Base-by-base conservation (phyloP, 257 asterid genomes). In the Lantana camara region DNA sequence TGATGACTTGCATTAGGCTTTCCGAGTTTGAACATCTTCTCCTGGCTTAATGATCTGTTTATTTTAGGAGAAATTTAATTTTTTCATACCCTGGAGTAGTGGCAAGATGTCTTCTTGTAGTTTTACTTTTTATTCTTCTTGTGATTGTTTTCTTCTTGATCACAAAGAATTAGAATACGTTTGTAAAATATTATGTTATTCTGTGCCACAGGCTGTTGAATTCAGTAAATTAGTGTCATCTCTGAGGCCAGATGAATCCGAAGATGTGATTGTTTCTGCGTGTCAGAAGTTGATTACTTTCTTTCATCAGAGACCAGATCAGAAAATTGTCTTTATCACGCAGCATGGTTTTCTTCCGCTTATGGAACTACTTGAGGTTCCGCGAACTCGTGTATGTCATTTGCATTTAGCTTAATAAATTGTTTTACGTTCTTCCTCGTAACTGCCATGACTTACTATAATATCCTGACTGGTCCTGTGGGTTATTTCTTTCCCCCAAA, bases 291-390 rank as follows among this genome's bases (percentile, higher is more conserved):
- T 94, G 80, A 82, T 83, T 53, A 57, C 81, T 22, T 90, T 88
- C 83, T 90, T 94, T 75, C 91, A 71, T 60, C 95, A 80, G 67
- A 83, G 96, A 72, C 96, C 99, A 16, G 97, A 90, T 58, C 96
- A 90, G 89, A 94, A 90, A 76, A 76, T 79, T 75, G 95, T 84
- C 68, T 94, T 90, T 77, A 85, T 90, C 52, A 88, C 91, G 58
- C 97, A 94, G 77, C 99, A 90, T 60, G 97, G 99, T 71, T 86
- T 94, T 54, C 96, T 90, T 71, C 96, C 98, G 71, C 77, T 94
- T 29, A 84, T 84, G 96, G 99, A 90, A 59, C 86, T 94, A 64
- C 93, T 94, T 51, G 97, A 94, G 82, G 87, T 83, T 82, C 99
- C 96, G 42, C 82, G 82, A 78, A 67, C 86, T 76, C 91, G 87